These are phyloP conservation scores for Amaranthus tricolor DNA, from an alignment of 179 eudicot species.

Conservation along the genomic window DNA sequence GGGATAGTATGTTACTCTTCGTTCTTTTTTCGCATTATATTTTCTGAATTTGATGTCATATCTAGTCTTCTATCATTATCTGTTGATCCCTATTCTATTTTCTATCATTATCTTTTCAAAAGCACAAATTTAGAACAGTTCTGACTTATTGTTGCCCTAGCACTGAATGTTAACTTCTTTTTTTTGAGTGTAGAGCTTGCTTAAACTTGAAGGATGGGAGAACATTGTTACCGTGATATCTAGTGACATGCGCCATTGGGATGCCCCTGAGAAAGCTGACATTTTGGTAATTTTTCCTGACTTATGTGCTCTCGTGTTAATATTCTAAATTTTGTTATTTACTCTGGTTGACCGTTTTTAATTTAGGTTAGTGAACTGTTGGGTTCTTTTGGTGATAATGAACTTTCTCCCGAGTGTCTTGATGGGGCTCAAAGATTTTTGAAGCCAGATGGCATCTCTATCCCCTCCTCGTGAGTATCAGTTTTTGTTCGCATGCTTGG, in stretches of 20 bases:
- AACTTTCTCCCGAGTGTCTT: constrained; percentile 97
- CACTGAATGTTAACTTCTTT: constrained; percentile 9
- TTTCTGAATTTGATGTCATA: not conserved
- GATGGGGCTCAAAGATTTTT: constrained; percentile 95
- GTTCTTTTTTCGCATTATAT: not conserved
- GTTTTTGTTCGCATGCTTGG: not conserved
- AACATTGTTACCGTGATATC: constrained; percentile 71
- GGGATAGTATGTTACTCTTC: not conserved
- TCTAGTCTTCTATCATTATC: not conserved
- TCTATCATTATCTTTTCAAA: not conserved
- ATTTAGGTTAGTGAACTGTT: constrained; percentile 89
- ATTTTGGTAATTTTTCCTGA: constrained; percentile 56
- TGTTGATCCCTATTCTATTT: not conserved
- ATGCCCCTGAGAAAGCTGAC: constrained; percentile 98
- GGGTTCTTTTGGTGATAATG: constrained; percentile 99
- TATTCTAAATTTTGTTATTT: constrained; percentile 10
- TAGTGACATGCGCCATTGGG: constrained; percentile 95
- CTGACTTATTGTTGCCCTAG: constrained; percentile 6
- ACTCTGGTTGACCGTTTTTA: constrained; percentile 2
- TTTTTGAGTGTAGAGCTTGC: constrained; percentile 61
- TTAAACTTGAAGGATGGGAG: constrained; percentile 97
- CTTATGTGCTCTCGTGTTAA: constrained; percentile 14
- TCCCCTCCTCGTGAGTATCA: constrained; percentile 84
- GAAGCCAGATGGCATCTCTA: constrained; percentile 89
- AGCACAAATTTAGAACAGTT: not conserved